Evolutionary conservation across 2,329 filamentous ascomycete species (phyloP), one percentile per base, ranked within the genome.

Genomic region (Eurotiales sp.): DNA sequence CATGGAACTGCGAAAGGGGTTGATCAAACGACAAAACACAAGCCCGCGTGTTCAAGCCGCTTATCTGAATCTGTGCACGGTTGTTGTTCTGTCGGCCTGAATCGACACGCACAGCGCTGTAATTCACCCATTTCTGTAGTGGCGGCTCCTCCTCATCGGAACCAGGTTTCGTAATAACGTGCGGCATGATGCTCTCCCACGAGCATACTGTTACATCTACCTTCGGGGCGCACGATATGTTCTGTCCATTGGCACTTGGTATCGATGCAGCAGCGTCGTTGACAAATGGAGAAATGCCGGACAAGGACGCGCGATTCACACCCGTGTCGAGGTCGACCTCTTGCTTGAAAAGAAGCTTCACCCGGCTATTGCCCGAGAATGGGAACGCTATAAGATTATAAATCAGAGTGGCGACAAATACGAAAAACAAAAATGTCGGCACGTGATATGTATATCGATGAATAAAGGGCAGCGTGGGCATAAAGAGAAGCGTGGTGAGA

Each of bases 331-430:
- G 79, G 58, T 96, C 82, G 43, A 96, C 76, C 8, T 81, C 81
- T 66, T 99, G 91, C 45, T 88, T 76, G 67, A 97, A 96, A 69
- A 85, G 95, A 43, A 92, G 78, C 69, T 97, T 97, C 68, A 95
- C 83, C 32, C 89, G 82, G 64, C 85, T 87, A 53, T 83, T 79
- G 19, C 81, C 73, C 0, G 89, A 93, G 70, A 97, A 97, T 0
- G 93, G 93, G 68, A 96, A 96, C 1, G 88, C 88, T 2, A 82
- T 72, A 4, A 96, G 80, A 64, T 95, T 95, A 74, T 96, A 97
- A 51, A 91, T 79, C 23, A 95, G 72, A 1, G 90, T 95, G 25
- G 78, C 88, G 21, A 82, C 63, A 55, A 90, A 88, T 8, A 96
- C 73, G 11, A 85, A 64, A 23, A 95, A 76, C 14, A 96, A 69